Conservation (phyloP, 768 basidiomycete species). For the Pisolithus albus region DNA sequence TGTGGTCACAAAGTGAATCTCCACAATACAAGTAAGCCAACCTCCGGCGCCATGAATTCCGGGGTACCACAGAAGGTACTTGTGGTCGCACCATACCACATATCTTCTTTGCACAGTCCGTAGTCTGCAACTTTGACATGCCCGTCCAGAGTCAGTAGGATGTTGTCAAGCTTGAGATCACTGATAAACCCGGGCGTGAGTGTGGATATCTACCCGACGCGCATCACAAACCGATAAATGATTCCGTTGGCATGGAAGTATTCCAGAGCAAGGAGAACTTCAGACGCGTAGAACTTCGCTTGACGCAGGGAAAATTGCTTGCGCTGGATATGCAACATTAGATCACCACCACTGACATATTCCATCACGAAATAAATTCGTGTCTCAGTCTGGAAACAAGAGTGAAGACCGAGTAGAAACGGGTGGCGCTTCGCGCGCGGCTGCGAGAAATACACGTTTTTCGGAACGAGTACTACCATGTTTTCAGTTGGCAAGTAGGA, state of each 20-base stretch:
- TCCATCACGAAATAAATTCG: conserved; percentile 99
- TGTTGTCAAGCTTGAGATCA: conserved; percentile 97
- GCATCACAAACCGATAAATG: conserved; percentile 77
- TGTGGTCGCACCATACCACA: conserved; percentile 95
- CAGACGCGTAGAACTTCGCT: conserved; percentile 98
- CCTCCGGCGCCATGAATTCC: conserved; percentile 99
- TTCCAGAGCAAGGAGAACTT: conserved; percentile 91
- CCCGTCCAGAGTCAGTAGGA: conserved; percentile 90
- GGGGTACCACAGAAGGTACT: conserved; percentile 99
- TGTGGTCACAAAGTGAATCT: conserved; percentile 2
- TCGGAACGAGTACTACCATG: conserved; percentile 91
- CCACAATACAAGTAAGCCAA: conserved; percentile 27
- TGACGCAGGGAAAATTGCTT: conserved; percentile 98
- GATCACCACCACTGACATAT: conserved; percentile 96
- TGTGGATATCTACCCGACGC: background rate
- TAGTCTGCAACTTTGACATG: conserved; percentile 99
- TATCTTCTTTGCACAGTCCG: conserved; percentile 98
- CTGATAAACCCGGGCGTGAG: conserved; percentile 34
- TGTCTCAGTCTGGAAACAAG: conserved; percentile 99
- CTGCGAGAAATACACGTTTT: conserved; percentile 95
- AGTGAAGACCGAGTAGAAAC: conserved; percentile 93
- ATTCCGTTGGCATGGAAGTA: conserved; percentile 99
- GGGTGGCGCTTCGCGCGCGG: conserved; percentile 98
- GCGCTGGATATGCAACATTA: conserved; percentile 99
- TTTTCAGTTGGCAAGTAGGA: conserved; percentile 2